Evolutionary conservation across 2,329 filamentous ascomycete genomes (phyloP).

Genomic region (Neopestalotiopsis sp.): DNA sequence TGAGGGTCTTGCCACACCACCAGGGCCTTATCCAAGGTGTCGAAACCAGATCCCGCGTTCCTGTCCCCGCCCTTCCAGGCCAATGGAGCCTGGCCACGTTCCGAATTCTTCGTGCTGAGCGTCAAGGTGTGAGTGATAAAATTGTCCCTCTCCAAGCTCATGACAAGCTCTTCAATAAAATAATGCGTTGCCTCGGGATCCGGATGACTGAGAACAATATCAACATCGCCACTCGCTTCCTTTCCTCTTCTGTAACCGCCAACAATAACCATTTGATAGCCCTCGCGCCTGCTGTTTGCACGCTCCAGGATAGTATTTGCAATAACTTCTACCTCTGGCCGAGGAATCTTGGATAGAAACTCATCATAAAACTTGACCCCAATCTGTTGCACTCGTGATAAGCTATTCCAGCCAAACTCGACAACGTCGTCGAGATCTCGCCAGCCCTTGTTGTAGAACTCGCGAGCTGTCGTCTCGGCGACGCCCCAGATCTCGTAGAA

Average conservation of each 20-base stretch:
- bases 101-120: conserved; percentile 71
- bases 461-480: conserved; percentile 76
- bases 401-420: conserved; percentile 76
- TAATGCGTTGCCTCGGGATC: conserved; percentile 69
- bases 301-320: conserved; percentile 66
- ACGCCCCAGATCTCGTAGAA: conserved; percentile 96
- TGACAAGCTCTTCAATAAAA: conserved; percentile 76
- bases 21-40: conserved; percentile 88
- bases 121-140: conserved; percentile 84
- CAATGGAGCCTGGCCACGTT: conserved; percentile 69
- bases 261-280: conserved; percentile 66
- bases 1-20: conserved; percentile 86
- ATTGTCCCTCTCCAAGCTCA: conserved; percentile 67
- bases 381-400: conserved; percentile 87
- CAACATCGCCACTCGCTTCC: conserved; percentile 76
- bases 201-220: conserved; percentile 82
- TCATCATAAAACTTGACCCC: conserved; percentile 94
- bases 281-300: conserved; percentile 65
- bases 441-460: conserved; percentile 84
- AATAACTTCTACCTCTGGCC: conserved; percentile 75
- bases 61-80: conserved; percentile 54
- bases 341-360: conserved; percentile 72
- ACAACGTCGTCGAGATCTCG: conserved; percentile 84
- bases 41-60: conserved; percentile 69
- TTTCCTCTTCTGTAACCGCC: conserved; percentile 86